A percentile compares a stretch with the other conserved stretches of the same genome.
Conservation (phyloP, 1,139 yeast species). For the Taiozyma sp. region DNA sequence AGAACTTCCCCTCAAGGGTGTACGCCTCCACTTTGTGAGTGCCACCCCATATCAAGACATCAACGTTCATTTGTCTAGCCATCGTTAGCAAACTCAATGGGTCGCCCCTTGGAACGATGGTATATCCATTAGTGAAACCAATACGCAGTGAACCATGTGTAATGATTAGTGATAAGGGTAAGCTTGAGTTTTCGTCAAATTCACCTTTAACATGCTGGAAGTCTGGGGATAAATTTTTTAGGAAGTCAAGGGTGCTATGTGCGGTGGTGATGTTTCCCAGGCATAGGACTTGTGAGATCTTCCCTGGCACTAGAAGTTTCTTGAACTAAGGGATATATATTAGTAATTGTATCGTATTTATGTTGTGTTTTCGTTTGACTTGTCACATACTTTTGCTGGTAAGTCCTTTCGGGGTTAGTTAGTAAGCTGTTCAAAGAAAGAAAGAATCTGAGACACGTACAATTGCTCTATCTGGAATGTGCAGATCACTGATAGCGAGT, state of each 20-base stretch:
- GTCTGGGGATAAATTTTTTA: slow-evolving; percentile 65
- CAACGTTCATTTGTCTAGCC: slow-evolving; percentile 91
- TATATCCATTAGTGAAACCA: slow-evolving; percentile 84
- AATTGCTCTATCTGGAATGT: slow-evolving; percentile 81
- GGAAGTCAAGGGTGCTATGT: slow-evolving; percentile 54
- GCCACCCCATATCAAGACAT: slow-evolving; percentile 94
- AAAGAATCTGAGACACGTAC: slow-evolving; percentile 27
- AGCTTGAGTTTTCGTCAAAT: slow-evolving; percentile 37
- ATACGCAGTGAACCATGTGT: slow-evolving; percentile 68
- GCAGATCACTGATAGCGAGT: slow-evolving; percentile 87
- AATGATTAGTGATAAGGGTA: slow-evolving; percentile 66
- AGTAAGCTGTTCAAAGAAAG: slow-evolving; percentile 1
- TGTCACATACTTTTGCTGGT: slow-evolving; percentile 31
- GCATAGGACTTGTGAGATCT: slow-evolving; percentile 80
- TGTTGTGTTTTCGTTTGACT: neutral
- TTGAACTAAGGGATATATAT: slow-evolving; percentile 13
- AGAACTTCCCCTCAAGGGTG: slow-evolving; percentile 87
- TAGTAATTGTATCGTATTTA: slow-evolving; percentile 2
- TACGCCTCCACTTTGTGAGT: slow-evolving; percentile 92
- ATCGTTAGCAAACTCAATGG: slow-evolving; percentile 77
- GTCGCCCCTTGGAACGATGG: slow-evolving; percentile 80
- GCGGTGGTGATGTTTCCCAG: slow-evolving; percentile 83
- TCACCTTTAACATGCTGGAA: slow-evolving; percentile 82
- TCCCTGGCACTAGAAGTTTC: slow-evolving; percentile 73
- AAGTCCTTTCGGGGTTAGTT: slow-evolving; percentile 29